phyloP scores from a whole-genome alignment of 495 filamentous ascomycete species.

The Penicillium goetzii region DNA sequence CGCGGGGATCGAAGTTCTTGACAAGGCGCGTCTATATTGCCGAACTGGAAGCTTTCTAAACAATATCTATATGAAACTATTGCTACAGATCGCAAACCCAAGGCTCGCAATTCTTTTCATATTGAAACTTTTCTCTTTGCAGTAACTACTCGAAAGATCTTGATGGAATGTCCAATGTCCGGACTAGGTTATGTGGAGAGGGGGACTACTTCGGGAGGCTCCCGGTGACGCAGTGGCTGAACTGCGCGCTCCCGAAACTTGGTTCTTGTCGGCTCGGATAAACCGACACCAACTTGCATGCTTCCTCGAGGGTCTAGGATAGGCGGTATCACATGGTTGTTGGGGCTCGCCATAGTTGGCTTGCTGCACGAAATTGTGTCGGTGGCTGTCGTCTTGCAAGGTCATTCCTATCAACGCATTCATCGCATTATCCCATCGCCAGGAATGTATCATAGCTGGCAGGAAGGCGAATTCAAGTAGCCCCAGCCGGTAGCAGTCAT shows the following conservation, averaged over 20 bases:
- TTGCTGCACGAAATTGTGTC: background rate
- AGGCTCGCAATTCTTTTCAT: background rate
- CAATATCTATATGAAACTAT: background rate
- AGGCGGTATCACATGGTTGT: background rate
- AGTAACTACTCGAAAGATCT: background rate
- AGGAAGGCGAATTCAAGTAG: background rate
- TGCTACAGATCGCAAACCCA: background rate
- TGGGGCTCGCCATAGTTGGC: background rate
- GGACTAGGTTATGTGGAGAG: background rate
- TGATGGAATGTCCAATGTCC: background rate
- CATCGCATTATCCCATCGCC: background rate
- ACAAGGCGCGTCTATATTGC: background rate
- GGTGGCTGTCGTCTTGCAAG: background rate
- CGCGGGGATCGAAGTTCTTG: background rate
- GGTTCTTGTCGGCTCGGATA: slow-evolving; percentile 4
- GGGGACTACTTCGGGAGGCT: background rate
- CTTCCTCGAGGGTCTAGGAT: background rate
- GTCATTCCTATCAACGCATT: background rate
- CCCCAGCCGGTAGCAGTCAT: background rate
- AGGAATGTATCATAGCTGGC: background rate
- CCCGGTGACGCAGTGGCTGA: slow-evolving; percentile 7
- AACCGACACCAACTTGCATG: background rate
- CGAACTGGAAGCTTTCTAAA: background rate
- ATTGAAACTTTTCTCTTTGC: background rate
- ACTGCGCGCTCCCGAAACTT: background rate